phyloP scores from a whole-genome alignment of 768 basidiomycete genomes.

The Gymnopilus dilepis region DNA sequence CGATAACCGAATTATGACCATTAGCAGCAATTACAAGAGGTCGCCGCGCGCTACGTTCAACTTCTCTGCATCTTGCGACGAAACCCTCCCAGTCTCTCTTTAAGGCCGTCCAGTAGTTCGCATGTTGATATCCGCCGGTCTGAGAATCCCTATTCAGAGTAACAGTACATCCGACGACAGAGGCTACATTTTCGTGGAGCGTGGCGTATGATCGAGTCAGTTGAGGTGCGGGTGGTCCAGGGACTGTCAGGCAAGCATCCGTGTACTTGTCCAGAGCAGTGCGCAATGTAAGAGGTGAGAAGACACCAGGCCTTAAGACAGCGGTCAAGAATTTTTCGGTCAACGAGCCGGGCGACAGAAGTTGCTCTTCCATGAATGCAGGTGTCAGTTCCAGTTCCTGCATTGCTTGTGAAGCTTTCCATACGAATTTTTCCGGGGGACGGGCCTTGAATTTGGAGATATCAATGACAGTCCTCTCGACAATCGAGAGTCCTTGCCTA shows the following conservation, averaged over 20 bases:
- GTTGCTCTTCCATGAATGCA: constrained; percentile 85
- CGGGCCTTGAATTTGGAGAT: constrained; percentile 40
- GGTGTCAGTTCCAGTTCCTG: constrained; percentile 80
- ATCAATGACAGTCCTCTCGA: constrained; percentile 61
- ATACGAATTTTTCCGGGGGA: constrained; percentile 39
- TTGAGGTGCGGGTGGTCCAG: constrained; percentile 59
- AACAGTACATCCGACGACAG: constrained; percentile 88
- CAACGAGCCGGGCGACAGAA: constrained; percentile 72
- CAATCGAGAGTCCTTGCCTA: constrained; percentile 72
- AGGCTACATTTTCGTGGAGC: constrained; percentile 75
- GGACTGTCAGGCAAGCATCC: constrained; percentile 69
- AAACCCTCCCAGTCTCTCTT: constrained; percentile 98
- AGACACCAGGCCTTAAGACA: constrained; percentile 86
- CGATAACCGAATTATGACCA: constrained; percentile 52
- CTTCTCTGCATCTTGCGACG: constrained; percentile 84
- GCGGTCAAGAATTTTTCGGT: constrained; percentile 82
- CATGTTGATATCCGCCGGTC: constrained; percentile 79
- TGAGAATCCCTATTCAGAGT: constrained; percentile 71
- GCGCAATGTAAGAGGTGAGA: constrained; percentile 81
- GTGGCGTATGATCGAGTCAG: constrained; percentile 68
- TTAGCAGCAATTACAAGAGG: constrained; percentile 69
- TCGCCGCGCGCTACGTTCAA: constrained; percentile 87
- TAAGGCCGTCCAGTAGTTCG: constrained; percentile 82
- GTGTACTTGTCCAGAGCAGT: constrained; percentile 86
- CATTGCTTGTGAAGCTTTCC: constrained; percentile 66